A percentile compares a stretch with the other conserved stretches of the same genome.
These are phyloP conservation scores for Willaertia magna DNA, from an alignment of 208 protist species.

Conservation along the genomic window DNA sequence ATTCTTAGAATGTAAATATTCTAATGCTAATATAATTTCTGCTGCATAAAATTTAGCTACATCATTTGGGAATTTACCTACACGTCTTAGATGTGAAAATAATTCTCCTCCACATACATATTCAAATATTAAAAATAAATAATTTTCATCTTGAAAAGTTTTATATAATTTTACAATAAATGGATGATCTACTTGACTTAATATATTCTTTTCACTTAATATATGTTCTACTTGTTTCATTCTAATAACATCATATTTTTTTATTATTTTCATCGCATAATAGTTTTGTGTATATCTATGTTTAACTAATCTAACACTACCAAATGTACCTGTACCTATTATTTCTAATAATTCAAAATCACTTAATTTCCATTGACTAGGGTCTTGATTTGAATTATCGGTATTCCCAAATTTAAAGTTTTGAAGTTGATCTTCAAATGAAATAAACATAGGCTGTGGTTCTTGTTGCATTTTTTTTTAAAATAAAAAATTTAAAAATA, in stretches of 20 bases:
- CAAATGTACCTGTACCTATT: conserved; percentile 56
- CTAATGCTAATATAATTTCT: conserved; percentile 59
- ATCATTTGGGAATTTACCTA: conserved; percentile 41
- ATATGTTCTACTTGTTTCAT: conserved; percentile 69
- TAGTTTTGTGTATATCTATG: conserved; percentile 30
- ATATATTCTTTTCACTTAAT: conserved; percentile 65
- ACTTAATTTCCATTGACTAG: conserved; percentile 19
- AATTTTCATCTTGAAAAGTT: conserved; percentile 38
- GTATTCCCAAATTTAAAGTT: neutral
- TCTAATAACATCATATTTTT: conserved; percentile 46
- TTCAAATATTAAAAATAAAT: conserved; percentile 61
- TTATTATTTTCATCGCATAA: conserved; percentile 53
- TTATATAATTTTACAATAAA: conserved; percentile 53
- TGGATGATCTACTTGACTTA: conserved; percentile 44
- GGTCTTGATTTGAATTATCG: neutral
- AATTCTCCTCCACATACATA: conserved; percentile 67
- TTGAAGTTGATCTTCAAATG: too few relatives aligned
- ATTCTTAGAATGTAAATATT: conserved; percentile 50
- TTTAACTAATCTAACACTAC: conserved; percentile 37
- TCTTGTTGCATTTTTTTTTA: too few relatives aligned
- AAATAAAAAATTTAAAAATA: too few relatives aligned
- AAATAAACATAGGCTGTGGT: too few relatives aligned
- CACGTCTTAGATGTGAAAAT: conserved; percentile 49
- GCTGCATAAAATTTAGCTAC: conserved; percentile 45
- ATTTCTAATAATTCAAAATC: conserved; percentile 29